phyloP scores from a whole-genome alignment of 495 filamentous ascomycete genomes.

The Staphylotrichum tortipilum region DNA sequence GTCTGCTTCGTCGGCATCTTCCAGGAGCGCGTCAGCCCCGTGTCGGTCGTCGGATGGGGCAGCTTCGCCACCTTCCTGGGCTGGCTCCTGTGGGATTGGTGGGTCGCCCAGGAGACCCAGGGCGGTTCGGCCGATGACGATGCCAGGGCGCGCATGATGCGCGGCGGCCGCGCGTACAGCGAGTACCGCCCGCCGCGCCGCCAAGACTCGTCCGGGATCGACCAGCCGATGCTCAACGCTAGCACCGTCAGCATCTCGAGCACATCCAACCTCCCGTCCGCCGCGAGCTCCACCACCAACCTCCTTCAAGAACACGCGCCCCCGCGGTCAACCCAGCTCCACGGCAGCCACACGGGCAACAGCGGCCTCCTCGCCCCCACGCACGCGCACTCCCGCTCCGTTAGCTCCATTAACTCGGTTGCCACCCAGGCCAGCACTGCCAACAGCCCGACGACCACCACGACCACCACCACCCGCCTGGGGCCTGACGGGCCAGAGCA shows the following conservation, averaged over 20 bases:
- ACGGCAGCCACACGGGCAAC: slow-evolving; percentile 9
- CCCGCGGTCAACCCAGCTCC: not conserved
- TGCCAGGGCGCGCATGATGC: slow-evolving; percentile 10
- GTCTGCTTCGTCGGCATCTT: slow-evolving; percentile 90
- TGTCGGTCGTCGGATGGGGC: slow-evolving; percentile 76
- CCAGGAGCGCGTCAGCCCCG: slow-evolving; percentile 72
- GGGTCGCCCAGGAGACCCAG: slow-evolving; percentile 54
- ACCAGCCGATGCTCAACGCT: slow-evolving; percentile 9
- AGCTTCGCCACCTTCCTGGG: slow-evolving; percentile 76
- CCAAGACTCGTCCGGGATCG: slow-evolving; percentile 16
- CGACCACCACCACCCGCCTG: slow-evolving; percentile 1
- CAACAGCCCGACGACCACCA: slow-evolving; percentile 17
- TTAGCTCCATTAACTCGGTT: slow-evolving; percentile 29
- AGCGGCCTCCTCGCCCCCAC: slow-evolving; percentile 19
- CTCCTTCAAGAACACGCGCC: slow-evolving; percentile 21
- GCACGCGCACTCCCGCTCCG: slow-evolving; percentile 23
- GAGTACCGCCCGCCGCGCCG: slow-evolving; percentile 18
- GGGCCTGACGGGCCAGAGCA: slow-evolving; percentile 7
- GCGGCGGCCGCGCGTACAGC: slow-evolving; percentile 4
- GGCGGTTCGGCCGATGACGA: slow-evolving; percentile 35
- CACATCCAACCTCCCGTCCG: slow-evolving; percentile 25
- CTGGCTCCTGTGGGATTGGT: slow-evolving; percentile 86
- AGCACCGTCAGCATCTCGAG: slow-evolving; percentile 24
- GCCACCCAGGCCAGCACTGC: slow-evolving; percentile 18
- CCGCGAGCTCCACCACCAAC: slow-evolving; percentile 34